Percentiles rank a stretch among this genome's conserved stretches.
phyloP scores from a whole-genome alignment of 2,329 filamentous ascomycete genomes.

The Colletotrichum zoysiae region DNA sequence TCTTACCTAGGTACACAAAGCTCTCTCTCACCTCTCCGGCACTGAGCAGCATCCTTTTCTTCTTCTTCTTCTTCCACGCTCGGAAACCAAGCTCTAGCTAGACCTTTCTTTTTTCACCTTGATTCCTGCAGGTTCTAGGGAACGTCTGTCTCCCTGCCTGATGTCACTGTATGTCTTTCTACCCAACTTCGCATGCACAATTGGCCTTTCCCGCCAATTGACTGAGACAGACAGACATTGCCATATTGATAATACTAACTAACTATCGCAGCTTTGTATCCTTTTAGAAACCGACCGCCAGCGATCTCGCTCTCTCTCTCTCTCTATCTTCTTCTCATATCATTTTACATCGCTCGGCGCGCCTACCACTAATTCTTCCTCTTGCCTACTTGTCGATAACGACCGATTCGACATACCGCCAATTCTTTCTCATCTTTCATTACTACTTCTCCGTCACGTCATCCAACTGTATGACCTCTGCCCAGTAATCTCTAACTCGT shows the following conservation, averaged over 20 bases:
- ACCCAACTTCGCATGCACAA: slow-evolving; percentile 7
- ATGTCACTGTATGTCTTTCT: slow-evolving; percentile 39
- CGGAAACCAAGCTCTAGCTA: slow-evolving; percentile 6
- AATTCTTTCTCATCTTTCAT: neutral
- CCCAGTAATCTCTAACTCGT: neutral
- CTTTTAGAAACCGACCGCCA: slow-evolving; percentile 15
- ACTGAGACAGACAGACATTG: slow-evolving; percentile 21
- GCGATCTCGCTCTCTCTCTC: slow-evolving; percentile 5
- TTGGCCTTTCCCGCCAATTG: slow-evolving; percentile 26
- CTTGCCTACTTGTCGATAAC: neutral
- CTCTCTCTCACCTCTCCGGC: slow-evolving; percentile 27
- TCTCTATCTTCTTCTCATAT: slow-evolving; percentile 10
- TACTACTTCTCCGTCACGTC: slow-evolving; percentile 3
- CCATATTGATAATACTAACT: slow-evolving; percentile 10
- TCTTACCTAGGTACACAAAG: slow-evolving; percentile 2
- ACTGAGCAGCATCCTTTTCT: slow-evolving; percentile 26
- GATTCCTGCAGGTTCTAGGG: slow-evolving; percentile 29
- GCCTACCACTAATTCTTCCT: neutral
- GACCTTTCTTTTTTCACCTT: slow-evolving; percentile 7
- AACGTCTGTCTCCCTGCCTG: slow-evolving; percentile 17
- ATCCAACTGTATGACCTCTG: slow-evolving; percentile 7
- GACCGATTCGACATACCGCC: neutral
- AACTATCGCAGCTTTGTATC: slow-evolving; percentile 34
- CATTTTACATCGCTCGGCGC: slow-evolving; percentile 25
- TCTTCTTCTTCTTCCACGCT: slow-evolving; percentile 29